A percentile compares a stretch with the other conserved stretches of the same genome.
These are phyloP conservation scores for Hypoxylon sp. DNA, from an alignment of 2,329 filamentous ascomycete genomes.

Conservation along the genomic window DNA sequence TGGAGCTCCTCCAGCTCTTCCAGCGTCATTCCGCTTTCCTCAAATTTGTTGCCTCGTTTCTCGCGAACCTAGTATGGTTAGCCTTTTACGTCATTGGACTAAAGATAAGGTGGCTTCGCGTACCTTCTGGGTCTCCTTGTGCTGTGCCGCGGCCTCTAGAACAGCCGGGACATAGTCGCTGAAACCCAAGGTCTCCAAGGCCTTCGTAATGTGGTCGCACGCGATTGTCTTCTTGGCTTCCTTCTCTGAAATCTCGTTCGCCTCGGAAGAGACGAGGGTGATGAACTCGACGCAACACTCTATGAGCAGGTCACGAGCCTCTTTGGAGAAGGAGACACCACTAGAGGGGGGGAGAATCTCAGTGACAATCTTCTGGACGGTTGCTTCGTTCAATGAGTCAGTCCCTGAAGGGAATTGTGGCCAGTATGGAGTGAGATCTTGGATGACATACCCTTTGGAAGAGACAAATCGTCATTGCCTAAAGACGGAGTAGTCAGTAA, in stretches of 20 bases:
- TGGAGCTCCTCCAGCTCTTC: slow-evolving; percentile 90
- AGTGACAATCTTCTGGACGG: slow-evolving; percentile 85
- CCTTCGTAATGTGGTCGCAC: slow-evolving; percentile 96
- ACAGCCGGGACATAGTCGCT: slow-evolving; percentile 90
- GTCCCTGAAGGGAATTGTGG: background rate
- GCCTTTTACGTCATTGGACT: slow-evolving; percentile 1
- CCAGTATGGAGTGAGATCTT: background rate
- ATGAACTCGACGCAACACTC: slow-evolving; percentile 99
- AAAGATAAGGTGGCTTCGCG: background rate
- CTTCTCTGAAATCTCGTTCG: slow-evolving; percentile 98
- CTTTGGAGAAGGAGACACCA: slow-evolving; percentile 89
- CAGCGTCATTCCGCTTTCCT: slow-evolving; percentile 89
- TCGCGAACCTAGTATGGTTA: slow-evolving; percentile 74
- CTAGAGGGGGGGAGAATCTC: slow-evolving; percentile 83
- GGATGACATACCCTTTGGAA: slow-evolving; percentile 65
- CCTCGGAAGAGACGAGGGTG: slow-evolving; percentile 96
- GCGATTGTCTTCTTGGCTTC: slow-evolving; percentile 99
- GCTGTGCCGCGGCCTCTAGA: slow-evolving; percentile 57
- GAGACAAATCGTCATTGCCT: slow-evolving; percentile 70
- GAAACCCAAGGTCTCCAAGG: slow-evolving; percentile 91
- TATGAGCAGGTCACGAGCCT: slow-evolving; percentile 92
- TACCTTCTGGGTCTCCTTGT: slow-evolving; percentile 93
- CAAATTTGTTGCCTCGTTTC: slow-evolving; percentile 97
- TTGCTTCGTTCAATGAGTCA: slow-evolving; percentile 57
- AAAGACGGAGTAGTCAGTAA: slow-evolving; percentile 46